phyloP scores from a whole-genome alignment of 2,329 filamentous ascomycete species.

The Phialophora verrucosa region DNA sequence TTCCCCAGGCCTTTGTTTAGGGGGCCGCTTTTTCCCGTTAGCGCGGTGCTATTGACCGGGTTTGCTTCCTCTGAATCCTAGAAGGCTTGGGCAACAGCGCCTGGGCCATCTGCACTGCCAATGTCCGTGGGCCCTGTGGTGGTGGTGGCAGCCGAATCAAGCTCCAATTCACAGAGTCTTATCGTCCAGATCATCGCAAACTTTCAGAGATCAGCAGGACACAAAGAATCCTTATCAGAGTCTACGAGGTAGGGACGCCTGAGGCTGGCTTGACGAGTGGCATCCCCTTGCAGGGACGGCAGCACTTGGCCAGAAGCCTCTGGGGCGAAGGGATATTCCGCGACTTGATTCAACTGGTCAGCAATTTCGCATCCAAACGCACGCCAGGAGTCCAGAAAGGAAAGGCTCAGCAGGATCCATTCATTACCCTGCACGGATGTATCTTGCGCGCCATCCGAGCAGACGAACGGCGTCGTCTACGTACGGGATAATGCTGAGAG shows the following conservation, averaged over 20 bases:
- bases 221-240: background rate
- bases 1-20: constrained; percentile 1
- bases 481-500: background rate
- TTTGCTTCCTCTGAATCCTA: background rate
- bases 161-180: background rate
- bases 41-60: background rate
- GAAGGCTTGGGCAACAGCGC: background rate
- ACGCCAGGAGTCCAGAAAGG: background rate
- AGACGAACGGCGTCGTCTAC: background rate
- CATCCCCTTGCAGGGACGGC: background rate
- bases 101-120: background rate
- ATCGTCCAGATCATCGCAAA: background rate
- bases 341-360: background rate
- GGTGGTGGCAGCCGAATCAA: background rate
- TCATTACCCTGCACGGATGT: background rate
- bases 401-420: background rate
- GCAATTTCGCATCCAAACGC: constrained; percentile 6
- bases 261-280: background rate
- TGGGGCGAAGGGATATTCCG: background rate
- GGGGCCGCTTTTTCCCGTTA: background rate
- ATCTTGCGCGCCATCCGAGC: background rate
- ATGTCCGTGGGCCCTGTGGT: background rate
- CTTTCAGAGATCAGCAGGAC: background rate
- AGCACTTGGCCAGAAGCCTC: background rate
- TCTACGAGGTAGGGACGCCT: background rate